A percentile compares a stretch with the other conserved stretches of the same genome.
phyloP scores from a whole-genome alignment of 306 rosid species.

The Acacia confusa region DNA sequence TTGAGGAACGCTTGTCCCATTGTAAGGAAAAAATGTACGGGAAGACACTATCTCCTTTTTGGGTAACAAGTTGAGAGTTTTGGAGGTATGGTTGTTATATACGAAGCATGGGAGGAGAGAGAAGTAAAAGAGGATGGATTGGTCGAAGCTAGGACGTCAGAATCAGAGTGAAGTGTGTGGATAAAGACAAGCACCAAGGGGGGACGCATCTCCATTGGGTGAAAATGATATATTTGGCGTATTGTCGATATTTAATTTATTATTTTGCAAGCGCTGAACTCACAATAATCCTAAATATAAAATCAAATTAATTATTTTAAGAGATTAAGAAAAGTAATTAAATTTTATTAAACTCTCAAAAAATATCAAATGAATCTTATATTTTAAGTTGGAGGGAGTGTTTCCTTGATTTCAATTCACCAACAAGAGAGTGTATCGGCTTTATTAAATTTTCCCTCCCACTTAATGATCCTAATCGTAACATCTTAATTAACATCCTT shows the following conservation, averaged over 20 bases:
- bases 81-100: too few species aligned
- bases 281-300: too few species aligned
- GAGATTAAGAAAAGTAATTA: too few species aligned
- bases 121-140: not conserved
- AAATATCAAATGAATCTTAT: too few species aligned
- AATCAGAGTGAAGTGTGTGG: not conserved
- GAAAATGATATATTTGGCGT: slow-evolving; percentile 24
- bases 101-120: not conserved
- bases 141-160: not conserved
- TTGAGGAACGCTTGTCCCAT: not conserved
- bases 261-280: not conserved
- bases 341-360: too few species aligned
- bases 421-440: not conserved
- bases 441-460: too few species aligned
- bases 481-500: not conserved
- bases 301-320: too few species aligned
- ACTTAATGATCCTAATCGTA: not conserved
- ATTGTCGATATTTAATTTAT: too few species aligned
- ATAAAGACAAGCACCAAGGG: slow-evolving; percentile 10
- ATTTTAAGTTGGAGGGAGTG: too few species aligned
- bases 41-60: too few species aligned
- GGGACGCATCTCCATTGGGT: slow-evolving; percentile 12
- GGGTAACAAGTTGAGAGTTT: too few species aligned
- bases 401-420: not conserved
- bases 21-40: not conserved